Evolutionary conservation across 805 yeast genomes (phyloP).

Genomic region (Saturnispora dispora): DNA sequence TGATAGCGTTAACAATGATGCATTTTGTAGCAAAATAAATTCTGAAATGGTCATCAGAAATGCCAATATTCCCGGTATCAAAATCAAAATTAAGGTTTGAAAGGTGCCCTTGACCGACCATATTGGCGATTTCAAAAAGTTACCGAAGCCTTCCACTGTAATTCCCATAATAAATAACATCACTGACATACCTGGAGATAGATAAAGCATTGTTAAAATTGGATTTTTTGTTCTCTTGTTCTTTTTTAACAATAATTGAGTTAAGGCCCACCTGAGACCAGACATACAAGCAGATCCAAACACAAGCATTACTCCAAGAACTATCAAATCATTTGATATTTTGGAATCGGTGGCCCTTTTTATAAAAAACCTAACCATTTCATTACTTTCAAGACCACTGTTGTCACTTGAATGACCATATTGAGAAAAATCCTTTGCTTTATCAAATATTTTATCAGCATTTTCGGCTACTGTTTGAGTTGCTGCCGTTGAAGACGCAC

Average conservation of each 20-base stretch:
- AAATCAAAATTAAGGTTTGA: slow-evolving; percentile 46
- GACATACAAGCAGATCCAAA: slow-evolving; percentile 70
- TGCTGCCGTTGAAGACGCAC: slow-evolving; percentile 1
- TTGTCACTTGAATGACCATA: slow-evolving; percentile 10
- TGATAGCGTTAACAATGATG: slow-evolving; percentile 78
- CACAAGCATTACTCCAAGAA: slow-evolving; percentile 65
- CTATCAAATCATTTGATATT: slow-evolving; percentile 13
- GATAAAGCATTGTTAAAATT: slow-evolving; percentile 68
- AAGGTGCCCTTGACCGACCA: slow-evolving; percentile 57
- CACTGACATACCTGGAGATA: slow-evolving; percentile 77
- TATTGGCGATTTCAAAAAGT: slow-evolving; percentile 44
- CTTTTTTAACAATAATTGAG: slow-evolving; percentile 67
- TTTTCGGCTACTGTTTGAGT: neutral
- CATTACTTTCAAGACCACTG: neutral
- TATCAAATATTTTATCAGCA: neutral
- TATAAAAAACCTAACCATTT: neutral
- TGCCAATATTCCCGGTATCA: slow-evolving; percentile 80
- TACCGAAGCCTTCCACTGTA: slow-evolving; percentile 55
- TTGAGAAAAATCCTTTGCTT: slow-evolving; percentile 15
- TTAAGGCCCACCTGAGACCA: slow-evolving; percentile 92
- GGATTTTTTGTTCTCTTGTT: slow-evolving; percentile 62
- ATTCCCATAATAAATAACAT: slow-evolving; percentile 55
- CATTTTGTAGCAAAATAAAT: slow-evolving; percentile 69
- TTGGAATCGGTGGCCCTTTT: neutral
- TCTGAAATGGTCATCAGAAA: slow-evolving; percentile 87